Evolutionary conservation across 805 yeast genomes (phyloP), one percentile per base, ranked within the genome.

Genomic region (Tetrapisispora phaffii): DNA sequence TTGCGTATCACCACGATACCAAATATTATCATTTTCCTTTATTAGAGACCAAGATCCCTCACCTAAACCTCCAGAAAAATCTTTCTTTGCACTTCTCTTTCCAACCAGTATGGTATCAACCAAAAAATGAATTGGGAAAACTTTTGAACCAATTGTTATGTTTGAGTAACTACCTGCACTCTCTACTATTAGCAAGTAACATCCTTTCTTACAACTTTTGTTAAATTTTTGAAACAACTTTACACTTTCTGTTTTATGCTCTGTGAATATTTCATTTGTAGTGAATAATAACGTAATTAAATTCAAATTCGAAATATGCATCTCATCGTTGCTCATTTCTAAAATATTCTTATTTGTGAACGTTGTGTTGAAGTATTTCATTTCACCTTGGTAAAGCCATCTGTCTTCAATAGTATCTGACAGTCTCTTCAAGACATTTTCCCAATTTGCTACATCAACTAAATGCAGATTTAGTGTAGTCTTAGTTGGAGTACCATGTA

Each of bases 111-210:
- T 70, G 32, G 82, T 84, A 56, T 87, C 95, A 10, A 88, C 69
- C 34, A 87, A 68, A 54, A 82, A 85, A 51, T 85, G 88, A 3
- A 87, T 80, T 0, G 96, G 96, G 66, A 87, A 87, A 51, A 69
- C 75, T 59, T 82, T 86, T 26, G 76, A 62, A 3, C 95, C 95
- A 36, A 87, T 73, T 2, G 77, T 72, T 33, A 87, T 83, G 54
- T 85, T 81, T 1, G 95, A 85, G 62, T 80, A 87, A 9, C 94
- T 83, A 0, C 96, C 96, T 0, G 96, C 96, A 65, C 93, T 82
- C 56, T 87, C 96, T 1, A 85, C 76, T 21, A 87, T 77, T 38
- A 88, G 67, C 31, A 87, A 62, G 24, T 74, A 61, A 15, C 85
- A 65, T 0, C 89, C 93, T 1, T 60, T 45, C 31, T 63, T 57